phyloP scores from a whole-genome alignment of 2,329 filamentous ascomycete genomes.

The Parasarocladium wereldwijsianum region DNA sequence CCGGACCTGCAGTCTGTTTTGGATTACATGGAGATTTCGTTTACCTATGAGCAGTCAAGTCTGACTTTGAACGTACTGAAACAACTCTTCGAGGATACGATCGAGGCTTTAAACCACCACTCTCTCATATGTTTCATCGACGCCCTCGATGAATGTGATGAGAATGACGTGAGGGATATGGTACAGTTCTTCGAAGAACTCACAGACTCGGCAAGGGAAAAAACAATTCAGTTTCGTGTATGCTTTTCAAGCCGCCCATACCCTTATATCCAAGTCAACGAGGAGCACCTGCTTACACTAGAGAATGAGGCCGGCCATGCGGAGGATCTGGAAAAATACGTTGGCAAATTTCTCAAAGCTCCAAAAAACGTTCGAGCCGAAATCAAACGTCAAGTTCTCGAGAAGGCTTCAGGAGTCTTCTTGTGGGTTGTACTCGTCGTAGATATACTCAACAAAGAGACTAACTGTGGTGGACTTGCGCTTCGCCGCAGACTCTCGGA shows the following conservation, averaged over 20 bases:
- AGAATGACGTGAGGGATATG: constrained; percentile 15
- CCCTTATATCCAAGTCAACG: constrained; percentile 19
- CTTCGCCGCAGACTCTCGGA: constrained; percentile 15
- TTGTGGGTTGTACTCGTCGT: constrained; percentile 28
- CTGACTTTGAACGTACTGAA: constrained; percentile 3
- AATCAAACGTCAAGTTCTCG: constrained; percentile 12
- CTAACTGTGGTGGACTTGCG: constrained; percentile 11
- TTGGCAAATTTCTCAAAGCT: constrained; percentile 4
- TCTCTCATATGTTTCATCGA: constrained; percentile 7
- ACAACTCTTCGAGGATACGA: constrained; percentile 3
- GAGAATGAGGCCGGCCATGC: constrained; percentile 12
- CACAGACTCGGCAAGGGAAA: constrained; percentile 12
- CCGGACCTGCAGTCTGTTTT: constrained; percentile 19
- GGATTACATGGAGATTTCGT: constrained; percentile 7
- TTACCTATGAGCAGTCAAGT: background rate
- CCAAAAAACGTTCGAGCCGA: no score
- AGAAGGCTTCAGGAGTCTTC: constrained; percentile 25
- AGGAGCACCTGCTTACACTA: constrained; percentile 11
- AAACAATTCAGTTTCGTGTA: constrained; percentile 12
- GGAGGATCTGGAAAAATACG: constrained; percentile 12
- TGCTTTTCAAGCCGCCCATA: constrained; percentile 31
- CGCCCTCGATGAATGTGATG: constrained; percentile 10
- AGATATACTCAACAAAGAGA: constrained; percentile 21
- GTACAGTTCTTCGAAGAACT: constrained; percentile 24
- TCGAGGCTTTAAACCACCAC: constrained; percentile 3